Evolutionary conservation across 1,139 yeast species (phyloP), one percentile per base, ranked within the genome.

Genomic region (Candida sanyaensis): DNA sequence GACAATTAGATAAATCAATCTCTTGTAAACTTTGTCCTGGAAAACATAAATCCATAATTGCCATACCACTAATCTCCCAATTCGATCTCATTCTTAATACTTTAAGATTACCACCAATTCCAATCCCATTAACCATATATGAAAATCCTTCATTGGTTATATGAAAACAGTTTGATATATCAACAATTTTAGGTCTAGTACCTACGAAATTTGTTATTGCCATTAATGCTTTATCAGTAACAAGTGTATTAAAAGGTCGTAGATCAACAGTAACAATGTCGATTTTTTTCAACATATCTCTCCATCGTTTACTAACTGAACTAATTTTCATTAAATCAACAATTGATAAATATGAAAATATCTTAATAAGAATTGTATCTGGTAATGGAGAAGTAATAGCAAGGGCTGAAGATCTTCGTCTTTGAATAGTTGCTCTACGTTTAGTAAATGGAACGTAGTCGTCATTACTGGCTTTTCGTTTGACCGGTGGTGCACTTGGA

Each of bases 31-130:
- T 68, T 42, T 75, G 71, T 1, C 91, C 91, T 0, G 86, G 86
- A 2, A 80, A 84, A 1, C 89, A 78, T 43, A 87, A 64, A 61
- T 87, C 93, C 88, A 86, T 84, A 24, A 87, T 83, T 4, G 92
- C 88, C 88, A 84, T 82, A 3, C 90, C 88, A 52, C 86, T 80
- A 7, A 86, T 81, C 55, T 85, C 89, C 93, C 93, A 87, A 44
- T 81, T 85, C 27, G 88, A 82, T 49, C 73, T 75, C 89, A 87
- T 84, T 51, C 75, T 76, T 44, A 87, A 67, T 6, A 67, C 65
- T 46, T 71, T 71, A 43, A 87, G 75, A 33, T 73, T 72, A 6
- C 91, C 91, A 40, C 82, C 64, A 55, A 82, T 81, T 0, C 91
- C 92, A 50, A 86, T 78, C 53, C 84, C 88, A 57, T 83, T 84